Evolutionary conservation across 345 rosid species (phyloP).

Genomic region (Camelina sativa): DNA sequence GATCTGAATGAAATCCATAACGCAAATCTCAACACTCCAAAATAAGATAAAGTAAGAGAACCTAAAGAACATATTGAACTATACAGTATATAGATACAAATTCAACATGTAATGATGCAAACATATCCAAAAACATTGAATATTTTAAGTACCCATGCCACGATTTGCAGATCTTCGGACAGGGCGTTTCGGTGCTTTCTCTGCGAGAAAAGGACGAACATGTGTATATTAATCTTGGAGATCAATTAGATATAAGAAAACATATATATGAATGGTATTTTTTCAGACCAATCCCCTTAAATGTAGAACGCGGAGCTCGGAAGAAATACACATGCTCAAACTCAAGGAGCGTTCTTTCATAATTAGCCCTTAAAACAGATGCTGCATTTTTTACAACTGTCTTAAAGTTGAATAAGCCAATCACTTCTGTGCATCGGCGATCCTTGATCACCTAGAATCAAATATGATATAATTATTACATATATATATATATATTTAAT

Average conservation of each 20-base stretch:
- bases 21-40: neutral
- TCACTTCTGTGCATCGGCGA: conserved; percentile 82
- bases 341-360: conserved; percentile 62
- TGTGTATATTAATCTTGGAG: too few species aligned
- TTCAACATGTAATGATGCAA: too few species aligned
- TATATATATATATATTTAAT: too few species aligned
- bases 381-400: conserved; percentile 77
- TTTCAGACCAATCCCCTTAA: conserved; percentile 12
- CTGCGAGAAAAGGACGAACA: too few species aligned
- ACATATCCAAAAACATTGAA: too few species aligned
- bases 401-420: conserved; percentile 61
- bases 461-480: neutral
- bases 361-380: conserved; percentile 64
- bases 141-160: too few species aligned
- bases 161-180: too few species aligned
- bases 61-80: neutral
- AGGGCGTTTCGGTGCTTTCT: too few species aligned
- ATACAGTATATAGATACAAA: too few species aligned
- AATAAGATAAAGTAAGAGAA: neutral
- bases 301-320: conserved; percentile 47
- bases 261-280: neutral
- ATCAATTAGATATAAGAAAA: neutral
- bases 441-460: conserved; percentile 61
- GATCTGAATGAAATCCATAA: conserved; percentile 19
- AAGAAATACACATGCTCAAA: conserved; percentile 75